Percentiles rank a stretch among this genome's conserved stretches.
Evolutionary conservation across 441 rosid genomes (phyloP).

Genomic region (Biscutella auriculata): DNA sequence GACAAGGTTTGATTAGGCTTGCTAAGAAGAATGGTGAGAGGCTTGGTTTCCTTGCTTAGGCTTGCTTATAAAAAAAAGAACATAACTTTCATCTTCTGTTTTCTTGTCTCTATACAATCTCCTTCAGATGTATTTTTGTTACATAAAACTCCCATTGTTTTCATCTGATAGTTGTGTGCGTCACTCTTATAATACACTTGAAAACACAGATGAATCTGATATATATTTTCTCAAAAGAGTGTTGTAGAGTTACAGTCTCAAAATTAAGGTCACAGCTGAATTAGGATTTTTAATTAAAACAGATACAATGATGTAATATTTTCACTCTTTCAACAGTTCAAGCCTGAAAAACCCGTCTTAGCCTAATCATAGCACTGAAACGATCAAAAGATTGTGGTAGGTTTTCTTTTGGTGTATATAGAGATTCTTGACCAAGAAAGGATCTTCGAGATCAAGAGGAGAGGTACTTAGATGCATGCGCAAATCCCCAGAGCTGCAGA

Average conservation of each 20-base stretch:
- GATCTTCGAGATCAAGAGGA: constrained; percentile 12
- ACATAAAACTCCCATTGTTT: background rate
- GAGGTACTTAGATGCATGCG: constrained; percentile 32
- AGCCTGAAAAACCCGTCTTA: too few species aligned
- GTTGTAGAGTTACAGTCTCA: too few species aligned
- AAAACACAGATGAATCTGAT: background rate
- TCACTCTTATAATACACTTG: background rate
- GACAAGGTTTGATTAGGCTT: constrained; percentile 83
- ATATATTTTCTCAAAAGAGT: too few species aligned
- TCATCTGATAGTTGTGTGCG: background rate
- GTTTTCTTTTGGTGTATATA: too few species aligned
- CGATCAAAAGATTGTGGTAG: too few species aligned
- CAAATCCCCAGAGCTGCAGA: constrained; percentile 72
- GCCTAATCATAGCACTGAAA: too few species aligned
- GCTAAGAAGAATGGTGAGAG: constrained; percentile 93
- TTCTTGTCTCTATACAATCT: constrained; percentile 7
- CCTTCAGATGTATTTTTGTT: constrained; percentile 16
- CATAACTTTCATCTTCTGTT: background rate
- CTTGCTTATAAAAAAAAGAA: background rate
- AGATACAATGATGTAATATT: too few species aligned
- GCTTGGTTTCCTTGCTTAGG: constrained; percentile 84
- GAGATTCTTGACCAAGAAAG: too few species aligned
- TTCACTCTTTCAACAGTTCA: too few species aligned
- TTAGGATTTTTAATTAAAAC: too few species aligned
- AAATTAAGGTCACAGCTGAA: too few species aligned